These are phyloP conservation scores for Starmerella ratchasimensis DNA, from an alignment of 805 yeast genomes.

Conservation along the genomic window DNA sequence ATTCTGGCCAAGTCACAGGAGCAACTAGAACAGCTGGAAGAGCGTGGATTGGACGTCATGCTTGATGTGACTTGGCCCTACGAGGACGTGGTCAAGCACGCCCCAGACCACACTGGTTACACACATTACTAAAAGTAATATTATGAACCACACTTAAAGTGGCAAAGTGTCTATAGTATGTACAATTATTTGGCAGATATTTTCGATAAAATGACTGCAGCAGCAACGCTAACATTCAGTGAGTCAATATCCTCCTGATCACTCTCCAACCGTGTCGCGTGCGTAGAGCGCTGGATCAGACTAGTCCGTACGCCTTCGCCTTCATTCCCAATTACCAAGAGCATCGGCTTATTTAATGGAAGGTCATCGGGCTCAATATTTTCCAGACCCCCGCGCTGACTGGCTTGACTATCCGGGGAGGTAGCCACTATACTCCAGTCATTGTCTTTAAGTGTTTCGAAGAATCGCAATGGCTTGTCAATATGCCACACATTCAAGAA, in stretches of 20 bases:
- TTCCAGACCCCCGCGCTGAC: constrained; percentile 28
- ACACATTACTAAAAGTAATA: constrained; percentile 15
- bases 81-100: constrained; percentile 16
- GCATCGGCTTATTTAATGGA: constrained; percentile 37
- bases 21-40: constrained; percentile 18
- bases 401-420: constrained; percentile 25
- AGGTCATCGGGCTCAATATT: constrained; percentile 29
- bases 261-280: constrained; percentile 18
- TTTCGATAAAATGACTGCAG: constrained; percentile 57
- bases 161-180: neutral
- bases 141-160: neutral
- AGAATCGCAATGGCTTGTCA: constrained; percentile 46
- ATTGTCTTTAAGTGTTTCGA: constrained; percentile 38
- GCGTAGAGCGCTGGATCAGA: constrained; percentile 32
- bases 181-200: neutral
- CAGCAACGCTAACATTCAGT: constrained; percentile 80
- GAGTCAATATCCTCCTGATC: constrained; percentile 44
- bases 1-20: constrained; percentile 59
- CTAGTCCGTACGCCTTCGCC: constrained; percentile 68
- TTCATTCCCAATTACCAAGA: constrained; percentile 74
- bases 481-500: constrained; percentile 47
- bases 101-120: constrained; percentile 16
- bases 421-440: constrained; percentile 68
- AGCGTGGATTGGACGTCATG: constrained; percentile 12
- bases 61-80: constrained; percentile 17